A percentile compares a stretch with the other conserved stretches of the same genome.
Conservation (phyloP, 768 basidiomycete genomes). For the Clitopilus hobsonii region DNA sequence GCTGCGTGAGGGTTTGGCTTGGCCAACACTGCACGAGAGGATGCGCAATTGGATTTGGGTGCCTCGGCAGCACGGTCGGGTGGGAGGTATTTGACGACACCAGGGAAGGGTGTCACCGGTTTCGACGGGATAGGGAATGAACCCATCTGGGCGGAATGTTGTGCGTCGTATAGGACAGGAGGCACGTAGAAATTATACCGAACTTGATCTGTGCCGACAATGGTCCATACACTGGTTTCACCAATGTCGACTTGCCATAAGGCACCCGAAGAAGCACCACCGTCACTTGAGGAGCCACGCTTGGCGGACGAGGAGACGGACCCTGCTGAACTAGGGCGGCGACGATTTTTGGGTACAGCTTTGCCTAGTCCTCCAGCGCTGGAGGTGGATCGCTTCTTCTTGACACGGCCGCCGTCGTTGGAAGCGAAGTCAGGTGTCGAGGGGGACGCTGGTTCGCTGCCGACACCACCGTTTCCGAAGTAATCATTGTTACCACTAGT, state of each 20-base stretch:
- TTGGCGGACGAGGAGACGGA: slow-evolving; percentile 58
- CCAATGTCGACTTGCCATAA: slow-evolving; percentile 90
- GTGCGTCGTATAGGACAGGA: slow-evolving; percentile 76
- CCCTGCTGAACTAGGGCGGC: slow-evolving; percentile 75
- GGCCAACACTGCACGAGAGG: slow-evolving; percentile 61
- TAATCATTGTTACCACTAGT: slow-evolving; percentile 59
- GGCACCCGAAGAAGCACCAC: slow-evolving; percentile 70
- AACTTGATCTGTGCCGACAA: slow-evolving; percentile 89
- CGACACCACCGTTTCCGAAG: slow-evolving; percentile 49
- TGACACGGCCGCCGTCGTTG: slow-evolving; percentile 82
- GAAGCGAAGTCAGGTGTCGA: slow-evolving; percentile 64
- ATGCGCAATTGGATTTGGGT: slow-evolving; percentile 66
- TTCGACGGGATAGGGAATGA: slow-evolving; percentile 80
- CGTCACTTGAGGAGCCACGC: slow-evolving; percentile 62
- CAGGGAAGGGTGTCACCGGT: slow-evolving; percentile 82
- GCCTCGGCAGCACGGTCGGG: slow-evolving; percentile 83
- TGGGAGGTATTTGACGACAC: slow-evolving; percentile 86
- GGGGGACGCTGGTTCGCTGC: slow-evolving; percentile 69
- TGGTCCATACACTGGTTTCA: slow-evolving; percentile 93
- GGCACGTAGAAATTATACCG: slow-evolving; percentile 94
- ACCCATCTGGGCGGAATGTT: slow-evolving; percentile 62
- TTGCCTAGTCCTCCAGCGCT: slow-evolving; percentile 60
- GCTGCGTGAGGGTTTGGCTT: slow-evolving; percentile 76
- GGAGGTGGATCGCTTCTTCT: slow-evolving; percentile 77
- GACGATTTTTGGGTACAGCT: slow-evolving; percentile 50